Percentiles rank a stretch among this genome's conserved stretches.
These are phyloP conservation scores for Hyphodiscus hymeniophilus DNA, from an alignment of 495 filamentous ascomycete genomes.

Conservation along the genomic window DNA sequence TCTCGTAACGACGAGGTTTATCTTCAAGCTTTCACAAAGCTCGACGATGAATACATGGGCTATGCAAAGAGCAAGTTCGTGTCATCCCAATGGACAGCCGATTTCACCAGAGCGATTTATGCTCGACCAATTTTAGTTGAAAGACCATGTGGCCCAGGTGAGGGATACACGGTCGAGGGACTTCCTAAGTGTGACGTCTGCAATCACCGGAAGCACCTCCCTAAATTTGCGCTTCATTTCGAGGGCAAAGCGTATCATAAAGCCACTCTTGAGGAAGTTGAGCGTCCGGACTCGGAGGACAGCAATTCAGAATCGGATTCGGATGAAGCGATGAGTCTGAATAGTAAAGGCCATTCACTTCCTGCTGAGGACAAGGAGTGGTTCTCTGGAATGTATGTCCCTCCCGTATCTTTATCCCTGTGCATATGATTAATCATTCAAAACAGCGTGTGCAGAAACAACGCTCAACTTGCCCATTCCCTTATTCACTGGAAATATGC, in stretches of 20 bases:
- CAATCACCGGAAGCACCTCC: conserved; percentile 59
- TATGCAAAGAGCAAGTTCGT: conserved; percentile 63
- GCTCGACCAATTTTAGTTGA: conserved; percentile 47
- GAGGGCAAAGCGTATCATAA: conserved; percentile 62
- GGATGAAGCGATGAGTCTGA: background rate
- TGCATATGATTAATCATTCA: background rate
- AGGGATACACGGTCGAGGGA: conserved; percentile 26
- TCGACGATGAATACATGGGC: conserved; percentile 63
- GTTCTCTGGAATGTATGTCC: conserved; percentile 13
- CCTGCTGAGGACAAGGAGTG: conserved; percentile 12
- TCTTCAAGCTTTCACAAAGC: conserved; percentile 60
- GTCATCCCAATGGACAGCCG: conserved; percentile 62
- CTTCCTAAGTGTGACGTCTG: conserved; percentile 65
- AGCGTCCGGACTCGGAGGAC: no score
- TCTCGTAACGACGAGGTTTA: conserved; percentile 55
- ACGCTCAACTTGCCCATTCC: conserved; percentile 53
- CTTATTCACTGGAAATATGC: conserved; percentile 61
- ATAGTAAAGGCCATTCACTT: conserved; percentile 9
- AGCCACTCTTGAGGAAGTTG: conserved; percentile 58
- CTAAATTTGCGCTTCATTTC: conserved; percentile 54
- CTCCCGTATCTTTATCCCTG: background rate
- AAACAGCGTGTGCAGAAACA: conserved; percentile 40
- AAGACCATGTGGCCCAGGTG: conserved; percentile 22
- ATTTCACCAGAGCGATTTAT: conserved; percentile 57
- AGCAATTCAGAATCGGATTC: conserved; percentile 24